Percentiles rank a stretch among this genome's conserved stretches.
Evolutionary conservation across 2,329 filamentous ascomycete genomes (phyloP).

Genomic region (Colletotrichum chlorophyti): DNA sequence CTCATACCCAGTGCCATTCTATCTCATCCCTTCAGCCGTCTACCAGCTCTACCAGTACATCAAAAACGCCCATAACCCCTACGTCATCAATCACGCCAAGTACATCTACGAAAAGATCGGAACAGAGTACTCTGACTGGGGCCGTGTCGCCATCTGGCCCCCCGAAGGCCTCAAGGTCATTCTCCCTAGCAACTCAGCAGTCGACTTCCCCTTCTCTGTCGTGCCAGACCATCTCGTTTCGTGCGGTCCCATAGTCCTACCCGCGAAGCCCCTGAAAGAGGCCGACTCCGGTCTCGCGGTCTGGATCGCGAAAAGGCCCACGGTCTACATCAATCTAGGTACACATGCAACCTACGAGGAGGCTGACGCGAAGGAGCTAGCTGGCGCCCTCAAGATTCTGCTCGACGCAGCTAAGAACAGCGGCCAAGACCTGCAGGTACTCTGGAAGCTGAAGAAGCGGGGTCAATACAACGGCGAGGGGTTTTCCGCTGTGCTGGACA

Average conservation of each 20-base stretch:
- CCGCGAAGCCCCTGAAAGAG: constrained; percentile 41
- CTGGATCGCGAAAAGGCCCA: constrained; percentile 50
- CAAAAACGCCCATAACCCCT: background rate
- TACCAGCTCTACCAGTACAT: constrained; percentile 1
- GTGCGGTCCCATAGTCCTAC: constrained; percentile 53
- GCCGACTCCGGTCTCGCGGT: constrained; percentile 48
- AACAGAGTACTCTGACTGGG: background rate
- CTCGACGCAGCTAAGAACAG: constrained; percentile 32
- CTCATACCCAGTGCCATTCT: constrained; percentile 52
- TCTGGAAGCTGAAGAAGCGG: constrained; percentile 43
- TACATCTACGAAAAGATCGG: background rate
- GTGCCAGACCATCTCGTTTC: background rate
- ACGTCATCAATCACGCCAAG: background rate
- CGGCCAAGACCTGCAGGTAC: constrained; percentile 33
- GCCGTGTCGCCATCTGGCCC: background rate
- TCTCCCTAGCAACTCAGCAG: background rate
- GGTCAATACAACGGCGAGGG: background rate
- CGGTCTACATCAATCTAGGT: constrained; percentile 56
- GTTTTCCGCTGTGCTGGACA: background rate
- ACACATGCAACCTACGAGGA: constrained; percentile 40
- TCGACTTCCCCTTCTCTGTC: constrained; percentile 4
- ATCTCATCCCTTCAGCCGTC: constrained; percentile 29
- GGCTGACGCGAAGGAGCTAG: constrained; percentile 43
- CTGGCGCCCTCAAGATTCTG: constrained; percentile 41
- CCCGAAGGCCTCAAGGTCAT: background rate